Evolutionary conservation across 805 yeast genomes (phyloP).

Genomic region (Wickerhamiella australiensis): DNA sequence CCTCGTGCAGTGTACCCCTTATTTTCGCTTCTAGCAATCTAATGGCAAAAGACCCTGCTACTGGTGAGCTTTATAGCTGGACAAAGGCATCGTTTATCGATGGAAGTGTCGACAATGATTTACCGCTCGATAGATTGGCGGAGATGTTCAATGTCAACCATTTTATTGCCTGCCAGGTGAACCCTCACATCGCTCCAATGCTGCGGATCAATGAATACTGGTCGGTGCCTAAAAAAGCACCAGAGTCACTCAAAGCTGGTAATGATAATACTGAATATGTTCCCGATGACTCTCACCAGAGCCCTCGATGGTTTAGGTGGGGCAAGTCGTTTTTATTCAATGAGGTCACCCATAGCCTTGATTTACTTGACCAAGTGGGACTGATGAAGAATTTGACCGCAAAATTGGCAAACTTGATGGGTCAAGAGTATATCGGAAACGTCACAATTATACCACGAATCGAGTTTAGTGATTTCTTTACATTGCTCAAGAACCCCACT

Average conservation of each 20-base stretch:
- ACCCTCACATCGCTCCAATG: conserved; percentile 89
- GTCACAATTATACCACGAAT: conserved; percentile 82
- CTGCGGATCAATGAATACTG: conserved; percentile 32
- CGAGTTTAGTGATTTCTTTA: conserved; percentile 42
- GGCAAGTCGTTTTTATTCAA: conserved; percentile 48
- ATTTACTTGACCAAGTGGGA: conserved; percentile 63
- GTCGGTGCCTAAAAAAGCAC: conserved; percentile 31
- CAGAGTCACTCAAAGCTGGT: conserved; percentile 27
- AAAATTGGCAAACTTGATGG: conserved; percentile 59
- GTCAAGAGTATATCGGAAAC: conserved; percentile 87
- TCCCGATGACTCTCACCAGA: conserved; percentile 8
- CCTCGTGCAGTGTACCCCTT: conserved; percentile 90
- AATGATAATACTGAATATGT: conserved; percentile 8
- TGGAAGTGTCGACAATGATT: conserved; percentile 90
- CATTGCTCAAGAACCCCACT: conserved; percentile 68
- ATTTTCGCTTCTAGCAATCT: conserved; percentile 77
- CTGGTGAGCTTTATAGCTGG: conserved; percentile 73
- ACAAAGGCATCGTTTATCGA: conserved; percentile 73
- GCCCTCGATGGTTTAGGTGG: conserved; percentile 10
- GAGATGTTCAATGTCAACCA: conserved; percentile 98
- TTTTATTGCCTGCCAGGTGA: conserved; percentile 94
- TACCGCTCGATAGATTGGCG: conserved; percentile 78
- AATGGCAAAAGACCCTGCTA: conserved; percentile 65
- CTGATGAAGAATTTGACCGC: conserved; percentile 59
- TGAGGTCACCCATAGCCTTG: conserved; percentile 69